Evolutionary conservation across 768 basidiomycete genomes (phyloP), one percentile per base, ranked within the genome.

Genomic region (Asterophora lycoperdoides): DNA sequence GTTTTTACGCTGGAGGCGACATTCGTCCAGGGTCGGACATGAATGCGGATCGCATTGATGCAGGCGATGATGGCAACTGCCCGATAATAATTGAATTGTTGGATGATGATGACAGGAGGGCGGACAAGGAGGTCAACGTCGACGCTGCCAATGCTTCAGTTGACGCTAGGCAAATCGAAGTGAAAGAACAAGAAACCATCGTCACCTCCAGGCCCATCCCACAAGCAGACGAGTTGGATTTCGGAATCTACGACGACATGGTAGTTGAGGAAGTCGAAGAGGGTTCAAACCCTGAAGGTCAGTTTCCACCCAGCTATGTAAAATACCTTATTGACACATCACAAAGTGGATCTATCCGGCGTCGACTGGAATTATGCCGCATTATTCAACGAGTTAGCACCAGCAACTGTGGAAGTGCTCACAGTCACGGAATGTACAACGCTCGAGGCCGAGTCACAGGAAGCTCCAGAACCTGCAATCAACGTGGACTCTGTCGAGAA

Each of bases 1-100:
- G 75, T 55, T 71, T 65, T 49, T 73, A 72, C 49, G 65, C 73
- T 5, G 76, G 73, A 10, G 77, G 75, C 1, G 74, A 77, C 44
- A 23, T 68, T 32, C 49, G 51, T 14, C 41, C 53, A 26, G 20
- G 41, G 11, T 41, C 42, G 13, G 53, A 45, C 4, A 48, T 56
- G 4, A 52, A 54, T 44, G 57, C 66, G 13, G 59, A 71, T 50
- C 56, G 62, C 23, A 50, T 73, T 3, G 64, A 63, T 17, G 14
- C 48, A 29, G 18, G 49, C 32, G 35, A 46, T 17, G 38, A 40
- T 19, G 37, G 15, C 23, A 29, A 26, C 5, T 11, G 15, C n/a
- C 32, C 42, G 19, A 48, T 33, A 10, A 11, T 55, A 23, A 29
- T 51, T 33, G 49, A 34, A 43, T 28, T 23, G 5, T 26, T 23